phyloP scores from a whole-genome alignment of 2,329 filamentous ascomycete species.

The Colletotrichum salicis region DNA sequence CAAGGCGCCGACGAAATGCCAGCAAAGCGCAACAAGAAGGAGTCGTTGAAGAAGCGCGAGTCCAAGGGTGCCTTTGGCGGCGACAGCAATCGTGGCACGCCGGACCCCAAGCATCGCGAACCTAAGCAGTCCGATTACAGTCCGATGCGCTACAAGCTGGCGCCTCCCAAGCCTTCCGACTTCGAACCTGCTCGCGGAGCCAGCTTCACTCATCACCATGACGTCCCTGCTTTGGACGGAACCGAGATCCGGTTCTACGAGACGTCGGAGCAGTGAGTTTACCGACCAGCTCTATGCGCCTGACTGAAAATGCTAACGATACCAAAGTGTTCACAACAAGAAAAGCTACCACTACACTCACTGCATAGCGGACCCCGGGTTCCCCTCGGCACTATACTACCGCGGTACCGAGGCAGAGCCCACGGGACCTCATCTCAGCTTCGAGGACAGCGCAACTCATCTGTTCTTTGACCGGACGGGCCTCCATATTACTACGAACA shows the following conservation, averaged over 20 bases:
- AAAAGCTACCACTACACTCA: conserved; percentile 88
- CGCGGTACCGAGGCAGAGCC: conserved; percentile 88
- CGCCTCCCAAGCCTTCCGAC: conserved; percentile 70
- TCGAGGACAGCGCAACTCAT: conserved; percentile 88
- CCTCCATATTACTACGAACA: conserved; percentile 85
- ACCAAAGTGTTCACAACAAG: conserved; percentile 68
- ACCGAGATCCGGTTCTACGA: conserved; percentile 68
- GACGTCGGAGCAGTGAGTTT: conserved; percentile 71
- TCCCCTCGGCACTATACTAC: conserved; percentile 89
- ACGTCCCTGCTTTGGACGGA: conserved; percentile 60
- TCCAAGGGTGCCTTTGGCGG: conserved; percentile 61
- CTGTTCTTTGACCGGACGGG: conserved; percentile 84
- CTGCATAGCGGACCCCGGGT: conserved; percentile 88
- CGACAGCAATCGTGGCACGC: conserved; percentile 65
- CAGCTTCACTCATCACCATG: conserved; percentile 66
- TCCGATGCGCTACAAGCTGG: conserved; percentile 71
- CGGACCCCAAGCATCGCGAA: conserved; percentile 61
- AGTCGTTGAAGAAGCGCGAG: conserved; percentile 75
- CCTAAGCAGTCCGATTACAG: conserved; percentile 56
- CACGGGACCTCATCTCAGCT: conserved; percentile 85
- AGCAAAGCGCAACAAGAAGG: conserved; percentile 67
- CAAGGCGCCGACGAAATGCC: conserved; percentile 47
- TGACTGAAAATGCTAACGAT: background rate
- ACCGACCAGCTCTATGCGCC: background rate
- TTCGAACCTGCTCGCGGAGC: conserved; percentile 70